phyloP scores from a whole-genome alignment of 2,329 filamentous ascomycete species.

The Knoxdaviesia capensis region DNA sequence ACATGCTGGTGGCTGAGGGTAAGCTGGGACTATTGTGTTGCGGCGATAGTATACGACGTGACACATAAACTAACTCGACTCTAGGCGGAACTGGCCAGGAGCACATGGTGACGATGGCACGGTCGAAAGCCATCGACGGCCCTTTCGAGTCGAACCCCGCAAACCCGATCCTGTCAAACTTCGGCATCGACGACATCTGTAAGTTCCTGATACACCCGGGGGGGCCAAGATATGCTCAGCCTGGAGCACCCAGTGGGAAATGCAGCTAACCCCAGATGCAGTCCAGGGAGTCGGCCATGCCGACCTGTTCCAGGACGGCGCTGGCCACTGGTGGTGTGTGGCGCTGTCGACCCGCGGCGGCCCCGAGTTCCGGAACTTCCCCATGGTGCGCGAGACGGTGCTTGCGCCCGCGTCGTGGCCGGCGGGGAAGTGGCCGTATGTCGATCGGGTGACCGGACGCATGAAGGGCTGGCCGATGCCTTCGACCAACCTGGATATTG shows the following conservation, averaged over 20 bases:
- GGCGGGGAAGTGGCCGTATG: constrained; percentile 24
- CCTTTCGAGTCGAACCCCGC: constrained; percentile 19
- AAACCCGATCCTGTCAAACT: constrained; percentile 25
- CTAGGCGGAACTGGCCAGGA: constrained; percentile 17
- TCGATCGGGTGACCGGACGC: constrained; percentile 10
- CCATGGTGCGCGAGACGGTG: constrained; percentile 34
- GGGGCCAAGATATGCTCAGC: too few relatives aligned
- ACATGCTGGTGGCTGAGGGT: constrained; percentile 28
- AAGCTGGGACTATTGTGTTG: not conserved
- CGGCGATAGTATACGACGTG: not conserved
- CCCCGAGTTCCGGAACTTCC: constrained; percentile 19
- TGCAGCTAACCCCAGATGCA: not conserved
- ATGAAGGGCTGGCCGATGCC: constrained; percentile 20
- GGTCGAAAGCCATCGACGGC: constrained; percentile 16
- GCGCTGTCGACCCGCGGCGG: constrained; percentile 24
- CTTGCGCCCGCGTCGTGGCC: constrained; percentile 25
- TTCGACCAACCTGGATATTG: constrained; percentile 9
- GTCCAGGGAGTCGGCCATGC: constrained; percentile 22
- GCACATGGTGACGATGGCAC: constrained; percentile 22
- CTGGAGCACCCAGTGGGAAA: too few relatives aligned
- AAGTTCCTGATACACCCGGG: not conserved
- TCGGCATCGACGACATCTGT: constrained; percentile 15
- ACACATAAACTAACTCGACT: not conserved
- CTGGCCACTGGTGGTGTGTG: constrained; percentile 31
- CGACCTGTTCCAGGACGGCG: constrained; percentile 21